A percentile compares a stretch with the other conserved stretches of the same genome.
Conservation (phyloP, 192 early-diverging fungal genomes). For the Coemansia sp. region DNA sequence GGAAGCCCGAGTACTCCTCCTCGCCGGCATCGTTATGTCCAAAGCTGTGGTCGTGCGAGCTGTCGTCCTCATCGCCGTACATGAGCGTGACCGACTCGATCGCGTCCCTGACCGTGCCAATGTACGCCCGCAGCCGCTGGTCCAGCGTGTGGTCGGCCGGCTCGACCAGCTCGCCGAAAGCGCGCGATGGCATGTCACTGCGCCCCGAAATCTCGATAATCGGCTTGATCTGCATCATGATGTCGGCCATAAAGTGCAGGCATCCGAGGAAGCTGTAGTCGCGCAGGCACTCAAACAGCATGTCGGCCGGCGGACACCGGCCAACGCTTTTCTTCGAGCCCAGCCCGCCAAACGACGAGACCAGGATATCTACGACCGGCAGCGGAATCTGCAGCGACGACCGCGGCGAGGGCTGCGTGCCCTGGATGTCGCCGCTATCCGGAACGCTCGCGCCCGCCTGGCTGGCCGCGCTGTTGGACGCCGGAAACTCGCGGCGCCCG, state of each 20-base stretch:
- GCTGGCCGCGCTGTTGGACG: neutral
- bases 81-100: conserved; percentile 49
- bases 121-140: conserved; percentile 35
- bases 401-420: conserved; percentile 1
- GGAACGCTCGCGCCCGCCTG: conserved; percentile 17
- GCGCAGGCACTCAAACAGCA: conserved; percentile 30
- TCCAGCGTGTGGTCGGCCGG: conserved; percentile 28
- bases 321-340: conserved; percentile 36
- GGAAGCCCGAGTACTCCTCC: conserved; percentile 41
- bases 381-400: conserved; percentile 45
- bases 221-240: conserved; percentile 39
- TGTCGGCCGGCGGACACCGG: conserved; percentile 38
- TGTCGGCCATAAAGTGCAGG: conserved; percentile 49
- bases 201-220: conserved; percentile 26
- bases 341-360: conserved; percentile 25
- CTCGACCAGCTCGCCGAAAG: conserved; percentile 23
- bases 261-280: conserved; percentile 49
- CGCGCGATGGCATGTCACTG: conserved; percentile 31
- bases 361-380: conserved; percentile 37
- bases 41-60: conserved; percentile 6
- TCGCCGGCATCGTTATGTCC: conserved; percentile 1
- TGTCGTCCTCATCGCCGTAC: conserved; percentile 39
- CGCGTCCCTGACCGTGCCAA: conserved; percentile 33
- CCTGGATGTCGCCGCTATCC: conserved; percentile 5
- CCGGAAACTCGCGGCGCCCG: neutral